phyloP scores from a whole-genome alignment of 805 yeast species.

The Candida alai region DNA sequence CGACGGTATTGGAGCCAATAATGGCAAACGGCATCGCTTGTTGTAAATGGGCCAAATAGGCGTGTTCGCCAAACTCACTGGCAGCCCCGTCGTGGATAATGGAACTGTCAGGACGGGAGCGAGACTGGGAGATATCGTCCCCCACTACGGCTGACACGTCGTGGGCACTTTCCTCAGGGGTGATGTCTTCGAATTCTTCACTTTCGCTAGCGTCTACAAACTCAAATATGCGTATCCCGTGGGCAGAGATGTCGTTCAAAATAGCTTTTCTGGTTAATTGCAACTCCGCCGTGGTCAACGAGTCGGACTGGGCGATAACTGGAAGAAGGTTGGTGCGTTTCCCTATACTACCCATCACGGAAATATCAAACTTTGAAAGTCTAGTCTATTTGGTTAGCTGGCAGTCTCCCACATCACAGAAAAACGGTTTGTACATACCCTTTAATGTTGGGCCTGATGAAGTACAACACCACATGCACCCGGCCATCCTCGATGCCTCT shows the following conservation, averaged over 20 bases:
- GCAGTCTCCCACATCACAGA: too few species aligned
- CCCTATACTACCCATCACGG: conserved; percentile 66
- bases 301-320: conserved; percentile 77
- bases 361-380: conserved; percentile 64
- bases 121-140: too few species aligned
- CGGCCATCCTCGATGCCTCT: conserved; percentile 49
- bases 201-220: conserved; percentile 17
- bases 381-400: conserved; percentile 12
- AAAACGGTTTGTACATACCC: conserved; percentile 26
- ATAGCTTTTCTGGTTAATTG: conserved; percentile 50
- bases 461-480: conserved; percentile 79
- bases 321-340: conserved; percentile 79
- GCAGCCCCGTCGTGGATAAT: neutral
- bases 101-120: too few species aligned
- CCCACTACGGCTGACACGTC: too few species aligned
- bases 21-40: conserved; percentile 17
- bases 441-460: conserved; percentile 65
- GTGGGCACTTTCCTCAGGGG: too few species aligned
- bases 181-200: too few species aligned
- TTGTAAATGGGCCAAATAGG: conserved; percentile 13
- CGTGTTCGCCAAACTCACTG: conserved; percentile 13
- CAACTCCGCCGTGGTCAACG: conserved; percentile 57
- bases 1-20: conserved; percentile 11
- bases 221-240: conserved; percentile 44
- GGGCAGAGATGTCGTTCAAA: conserved; percentile 45